These are phyloP conservation scores for Endocarpon pusillum DNA, from an alignment of 495 filamentous ascomycete species.

Conservation along the genomic window DNA sequence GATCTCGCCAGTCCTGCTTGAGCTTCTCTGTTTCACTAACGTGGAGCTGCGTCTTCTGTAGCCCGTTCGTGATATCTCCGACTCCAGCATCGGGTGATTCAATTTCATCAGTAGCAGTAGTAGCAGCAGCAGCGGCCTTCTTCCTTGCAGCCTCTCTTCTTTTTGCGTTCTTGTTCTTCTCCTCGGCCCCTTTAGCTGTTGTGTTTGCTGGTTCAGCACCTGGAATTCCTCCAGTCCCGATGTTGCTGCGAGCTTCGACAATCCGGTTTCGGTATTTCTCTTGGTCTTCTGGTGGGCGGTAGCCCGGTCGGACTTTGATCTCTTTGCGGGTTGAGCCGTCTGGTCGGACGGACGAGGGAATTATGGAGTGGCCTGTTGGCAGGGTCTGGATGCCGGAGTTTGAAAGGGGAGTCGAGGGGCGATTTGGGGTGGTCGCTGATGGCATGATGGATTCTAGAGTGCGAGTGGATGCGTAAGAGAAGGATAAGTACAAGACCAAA, in stretches of 20 bases:
- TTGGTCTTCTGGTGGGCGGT: constrained; percentile 88
- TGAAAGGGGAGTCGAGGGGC: constrained; percentile 25
- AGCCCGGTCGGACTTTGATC: constrained; percentile 84
- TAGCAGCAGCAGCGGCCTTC: constrained; percentile 49
- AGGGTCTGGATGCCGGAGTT: constrained; percentile 59
- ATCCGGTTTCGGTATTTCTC: constrained; percentile 89
- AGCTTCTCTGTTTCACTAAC: constrained; percentile 9
- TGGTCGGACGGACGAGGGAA: constrained; percentile 69
- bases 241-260: constrained; percentile 70
- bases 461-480: no score
- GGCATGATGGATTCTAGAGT: constrained; percentile 11
- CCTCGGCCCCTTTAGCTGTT: constrained; percentile 33
- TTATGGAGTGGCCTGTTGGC: constrained; percentile 60
- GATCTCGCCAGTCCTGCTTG: constrained; percentile 1
- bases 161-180: constrained; percentile 80
- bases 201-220: constrained; percentile 64
- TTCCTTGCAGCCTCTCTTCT: constrained; percentile 75
- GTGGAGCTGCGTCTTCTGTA: constrained; percentile 2
- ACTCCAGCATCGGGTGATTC: constrained; percentile 14
- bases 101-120: constrained; percentile 20
- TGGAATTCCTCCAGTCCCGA: constrained; percentile 60
- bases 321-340: constrained; percentile 83
- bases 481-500: no score
- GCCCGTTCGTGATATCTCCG: constrained; percentile 11
- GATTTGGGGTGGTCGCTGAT: constrained; percentile 8